These are phyloP conservation scores for Selaginella tamariscina DNA, from an alignment of 75 land plant species.

Conservation along the genomic window DNA sequence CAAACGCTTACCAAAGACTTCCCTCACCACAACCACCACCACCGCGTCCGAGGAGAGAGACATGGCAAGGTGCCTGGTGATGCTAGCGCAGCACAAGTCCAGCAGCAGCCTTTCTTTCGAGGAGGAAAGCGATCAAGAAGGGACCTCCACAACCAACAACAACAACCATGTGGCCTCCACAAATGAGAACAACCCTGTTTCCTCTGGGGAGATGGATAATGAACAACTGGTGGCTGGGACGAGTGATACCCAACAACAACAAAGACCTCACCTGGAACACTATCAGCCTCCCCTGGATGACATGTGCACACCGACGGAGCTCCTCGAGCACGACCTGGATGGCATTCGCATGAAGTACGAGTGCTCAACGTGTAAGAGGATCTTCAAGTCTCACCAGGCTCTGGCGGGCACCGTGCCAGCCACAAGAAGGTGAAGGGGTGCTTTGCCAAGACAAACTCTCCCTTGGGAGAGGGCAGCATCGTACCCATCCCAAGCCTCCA, in stretches of 20 bases:
- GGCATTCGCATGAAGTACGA: conserved; percentile 34
- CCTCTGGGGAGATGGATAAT: neutral
- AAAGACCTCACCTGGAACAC: no score
- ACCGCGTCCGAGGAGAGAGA: conserved; percentile 36
- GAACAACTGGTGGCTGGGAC: no score
- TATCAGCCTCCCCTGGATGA: no score
- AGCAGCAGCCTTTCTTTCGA: neutral
- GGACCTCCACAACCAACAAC: neutral
- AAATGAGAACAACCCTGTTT: neutral
- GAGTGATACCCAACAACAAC: no score
- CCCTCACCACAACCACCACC: neutral
- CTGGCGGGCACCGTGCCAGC: conserved; percentile 79
- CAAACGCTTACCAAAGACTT: conserved; percentile 10
- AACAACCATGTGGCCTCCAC: neutral
- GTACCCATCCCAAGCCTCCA: neutral
- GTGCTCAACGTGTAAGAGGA: conserved; percentile 72
- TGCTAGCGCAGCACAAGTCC: conserved; percentile 23
- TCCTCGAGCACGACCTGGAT: neutral
- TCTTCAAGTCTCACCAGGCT: conserved; percentile 79
- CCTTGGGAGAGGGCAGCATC: neutral
- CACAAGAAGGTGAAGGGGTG: conserved; percentile 90
- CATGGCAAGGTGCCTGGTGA: conserved; percentile 33
- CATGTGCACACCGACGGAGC: neutral
- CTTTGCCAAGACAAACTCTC: conserved; percentile 34
- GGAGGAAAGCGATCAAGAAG: neutral